These are phyloP conservation scores for Candolleomyces eurysporus DNA, from an alignment of 768 basidiomycete genomes.

Conservation along the genomic window DNA sequence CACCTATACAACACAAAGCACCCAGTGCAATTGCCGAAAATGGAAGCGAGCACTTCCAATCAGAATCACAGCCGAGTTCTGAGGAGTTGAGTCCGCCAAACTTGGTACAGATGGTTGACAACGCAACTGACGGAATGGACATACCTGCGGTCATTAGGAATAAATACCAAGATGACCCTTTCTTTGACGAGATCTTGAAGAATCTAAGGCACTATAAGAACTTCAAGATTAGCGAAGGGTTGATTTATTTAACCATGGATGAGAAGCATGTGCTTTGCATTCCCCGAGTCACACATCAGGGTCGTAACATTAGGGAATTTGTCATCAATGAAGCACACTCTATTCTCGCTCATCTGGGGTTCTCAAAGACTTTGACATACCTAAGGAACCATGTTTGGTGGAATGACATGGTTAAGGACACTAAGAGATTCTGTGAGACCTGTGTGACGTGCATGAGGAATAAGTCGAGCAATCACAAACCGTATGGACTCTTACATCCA, in stretches of 20 bases:
- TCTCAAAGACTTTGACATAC: constrained; percentile 27
- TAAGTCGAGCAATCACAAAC: constrained; percentile 18
- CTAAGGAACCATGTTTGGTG: constrained; percentile 35
- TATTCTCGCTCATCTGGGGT: constrained; percentile 32
- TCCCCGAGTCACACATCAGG: constrained; percentile 18
- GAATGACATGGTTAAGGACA: constrained; percentile 27
- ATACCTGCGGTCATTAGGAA: neutral
- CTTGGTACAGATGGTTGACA: too few species aligned
- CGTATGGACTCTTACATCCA: constrained; percentile 17
- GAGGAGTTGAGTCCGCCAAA: too few species aligned
- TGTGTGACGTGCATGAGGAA: constrained; percentile 11
- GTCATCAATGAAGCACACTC: constrained; percentile 35
- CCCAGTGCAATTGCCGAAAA: too few species aligned
- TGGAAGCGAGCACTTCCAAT: neutral
- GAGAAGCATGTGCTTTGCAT: constrained; percentile 16
- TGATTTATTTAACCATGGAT: constrained; percentile 11
- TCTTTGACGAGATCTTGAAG: constrained; percentile 14
- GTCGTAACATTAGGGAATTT: constrained; percentile 18
- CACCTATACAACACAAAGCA: too few species aligned
- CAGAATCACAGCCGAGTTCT: too few species aligned
- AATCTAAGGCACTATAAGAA: constrained; percentile 12
- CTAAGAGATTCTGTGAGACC: constrained; percentile 24
- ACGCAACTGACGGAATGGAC: too few species aligned
- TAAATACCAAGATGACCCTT: constrained; percentile 11
- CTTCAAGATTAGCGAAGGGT: constrained; percentile 12